phyloP scores from a whole-genome alignment of 768 basidiomycete species.

The Nidula microcarpa region DNA sequence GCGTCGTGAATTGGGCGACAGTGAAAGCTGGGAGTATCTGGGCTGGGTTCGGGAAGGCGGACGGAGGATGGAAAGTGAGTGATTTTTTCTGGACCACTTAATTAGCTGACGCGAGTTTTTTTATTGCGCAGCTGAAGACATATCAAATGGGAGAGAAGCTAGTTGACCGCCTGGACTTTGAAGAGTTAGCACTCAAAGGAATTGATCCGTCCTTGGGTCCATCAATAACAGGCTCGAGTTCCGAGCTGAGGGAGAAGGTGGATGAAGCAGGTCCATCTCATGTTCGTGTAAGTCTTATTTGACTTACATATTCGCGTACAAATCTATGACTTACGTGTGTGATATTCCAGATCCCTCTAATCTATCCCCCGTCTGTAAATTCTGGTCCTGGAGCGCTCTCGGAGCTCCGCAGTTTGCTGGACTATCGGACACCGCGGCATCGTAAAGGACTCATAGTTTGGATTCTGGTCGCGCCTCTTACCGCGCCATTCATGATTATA shows the following conservation, averaged over 20 bases:
- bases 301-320: background rate
- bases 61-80: constrained; percentile 73
- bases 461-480: constrained; percentile 66
- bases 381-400: constrained; percentile 27
- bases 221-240: constrained; percentile 24
- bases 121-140: constrained; percentile 45
- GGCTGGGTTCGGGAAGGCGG: constrained; percentile 66
- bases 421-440: constrained; percentile 59
- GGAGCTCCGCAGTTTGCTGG: constrained; percentile 51
- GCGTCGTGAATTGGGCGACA: constrained; percentile 44
- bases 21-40: constrained; percentile 55
- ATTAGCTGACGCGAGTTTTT: background rate
- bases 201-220: constrained; percentile 71
- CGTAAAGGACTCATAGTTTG: constrained; percentile 62
- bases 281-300: background rate
- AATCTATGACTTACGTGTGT: background rate
- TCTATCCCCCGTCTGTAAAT: constrained; percentile 51
- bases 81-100: background rate
- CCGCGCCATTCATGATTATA: constrained; percentile 72
- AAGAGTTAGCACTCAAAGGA: constrained; percentile 72
- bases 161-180: constrained; percentile 73
- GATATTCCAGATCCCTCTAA: constrained; percentile 53
- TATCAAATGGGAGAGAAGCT: constrained; percentile 66
- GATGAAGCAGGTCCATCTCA: constrained; percentile 8
- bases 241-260: constrained; percentile 14